Percentiles rank a stretch among this genome's conserved stretches.
phyloP scores from a whole-genome alignment of 352 stramenopile species.

The Pythium phragmiticola region DNA sequence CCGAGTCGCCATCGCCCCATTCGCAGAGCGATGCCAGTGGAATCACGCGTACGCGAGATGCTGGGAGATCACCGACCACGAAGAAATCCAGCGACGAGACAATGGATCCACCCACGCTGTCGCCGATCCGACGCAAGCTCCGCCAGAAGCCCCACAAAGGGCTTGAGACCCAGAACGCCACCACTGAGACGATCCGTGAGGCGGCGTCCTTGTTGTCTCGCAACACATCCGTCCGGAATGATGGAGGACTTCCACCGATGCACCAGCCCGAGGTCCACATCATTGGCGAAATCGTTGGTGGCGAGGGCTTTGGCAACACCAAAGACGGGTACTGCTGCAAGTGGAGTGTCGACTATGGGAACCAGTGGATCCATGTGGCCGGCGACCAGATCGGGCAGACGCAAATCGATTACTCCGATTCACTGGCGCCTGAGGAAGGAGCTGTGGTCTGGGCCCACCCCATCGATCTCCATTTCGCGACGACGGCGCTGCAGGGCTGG shows the following conservation, averaged over 20 bases:
- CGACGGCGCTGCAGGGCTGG: slow-evolving; percentile 58
- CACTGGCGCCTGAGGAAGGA: slow-evolving; percentile 18
- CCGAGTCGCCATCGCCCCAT: not conserved
- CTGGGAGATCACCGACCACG: slow-evolving; percentile 3
- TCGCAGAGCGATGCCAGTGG: not conserved
- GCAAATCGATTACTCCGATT: slow-evolving; percentile 52
- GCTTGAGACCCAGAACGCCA: not conserved
- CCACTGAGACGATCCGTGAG: slow-evolving; percentile 21
- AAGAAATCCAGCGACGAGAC: not conserved
- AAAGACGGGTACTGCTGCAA: slow-evolving; percentile 56
- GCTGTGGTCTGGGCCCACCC: slow-evolving; percentile 59
- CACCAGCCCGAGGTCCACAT: slow-evolving; percentile 71
- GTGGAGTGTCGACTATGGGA: slow-evolving; percentile 66
- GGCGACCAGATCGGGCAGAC: slow-evolving; percentile 62
- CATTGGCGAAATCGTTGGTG: slow-evolving; percentile 62
- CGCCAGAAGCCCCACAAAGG: not conserved
- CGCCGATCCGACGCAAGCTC: slow-evolving; percentile 20
- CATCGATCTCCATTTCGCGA: slow-evolving; percentile 66
- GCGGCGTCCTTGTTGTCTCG: slow-evolving; percentile 6
- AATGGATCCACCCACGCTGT: slow-evolving; percentile 6
- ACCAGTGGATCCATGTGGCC: slow-evolving; percentile 52
- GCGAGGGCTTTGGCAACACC: slow-evolving; percentile 42
- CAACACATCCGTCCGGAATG: not conserved
- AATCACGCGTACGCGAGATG: not conserved
- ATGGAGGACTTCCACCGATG: slow-evolving; percentile 30